phyloP scores from a whole-genome alignment of 2,329 filamentous ascomycete species.

The Fusarium protoensiforme region DNA sequence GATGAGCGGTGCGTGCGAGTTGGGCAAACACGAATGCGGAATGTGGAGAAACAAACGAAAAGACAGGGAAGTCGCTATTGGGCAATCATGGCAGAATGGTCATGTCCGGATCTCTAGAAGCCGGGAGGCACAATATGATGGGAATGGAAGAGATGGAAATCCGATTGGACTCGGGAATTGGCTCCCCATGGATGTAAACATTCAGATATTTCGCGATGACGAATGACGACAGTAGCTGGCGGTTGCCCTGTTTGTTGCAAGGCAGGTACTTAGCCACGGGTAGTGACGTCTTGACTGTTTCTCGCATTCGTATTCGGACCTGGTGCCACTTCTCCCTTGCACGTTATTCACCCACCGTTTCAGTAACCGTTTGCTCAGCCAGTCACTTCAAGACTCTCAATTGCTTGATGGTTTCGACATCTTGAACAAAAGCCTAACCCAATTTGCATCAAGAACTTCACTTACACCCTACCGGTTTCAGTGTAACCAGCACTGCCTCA shows the following conservation, averaged over 20 bases:
- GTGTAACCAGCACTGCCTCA: not conserved
- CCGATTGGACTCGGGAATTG: not conserved
- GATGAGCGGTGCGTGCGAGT: conserved; percentile 27
- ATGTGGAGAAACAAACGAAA: conserved; percentile 31
- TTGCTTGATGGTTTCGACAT: not conserved
- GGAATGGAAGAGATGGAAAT: not conserved
- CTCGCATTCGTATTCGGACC: conserved; percentile 41
- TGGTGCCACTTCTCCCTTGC: not conserved
- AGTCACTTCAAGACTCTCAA: not conserved
- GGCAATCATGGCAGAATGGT: not conserved
- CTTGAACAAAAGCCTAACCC: not conserved
- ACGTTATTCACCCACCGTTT: not conserved
- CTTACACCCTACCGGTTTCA: not conserved
- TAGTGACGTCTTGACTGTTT: conserved; percentile 28
- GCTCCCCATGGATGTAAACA: not conserved
- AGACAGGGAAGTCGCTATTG: not conserved
- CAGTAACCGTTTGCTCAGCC: not conserved
- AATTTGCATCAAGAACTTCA: not conserved
- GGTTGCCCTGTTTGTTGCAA: not conserved
- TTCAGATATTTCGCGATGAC: not conserved
- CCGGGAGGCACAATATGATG: not conserved
- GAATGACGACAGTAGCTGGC: conserved; percentile 2
- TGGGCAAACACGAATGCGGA: conserved; percentile 37
- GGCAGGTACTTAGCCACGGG: not conserved
- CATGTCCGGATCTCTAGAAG: conserved; percentile 9